Evolutionary conservation across 2,329 filamentous ascomycete genomes (phyloP).

Genomic region (Penicillium sp.): DNA sequence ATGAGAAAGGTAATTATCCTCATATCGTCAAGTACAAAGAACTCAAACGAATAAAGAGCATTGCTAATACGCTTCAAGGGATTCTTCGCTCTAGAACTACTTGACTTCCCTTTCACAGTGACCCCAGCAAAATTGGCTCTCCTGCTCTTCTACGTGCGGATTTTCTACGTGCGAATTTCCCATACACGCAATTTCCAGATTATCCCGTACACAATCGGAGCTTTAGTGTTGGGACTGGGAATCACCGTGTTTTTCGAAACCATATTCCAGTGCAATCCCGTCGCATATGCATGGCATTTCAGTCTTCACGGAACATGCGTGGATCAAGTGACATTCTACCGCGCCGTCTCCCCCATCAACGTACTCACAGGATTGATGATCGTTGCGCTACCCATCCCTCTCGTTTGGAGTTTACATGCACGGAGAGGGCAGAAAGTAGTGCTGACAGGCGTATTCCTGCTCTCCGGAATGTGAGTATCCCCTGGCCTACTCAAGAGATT

Average conservation of each 20-base stretch:
- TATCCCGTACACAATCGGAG: constrained; percentile 18
- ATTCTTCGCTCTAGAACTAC: neutral
- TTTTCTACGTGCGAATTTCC: constrained; percentile 29
- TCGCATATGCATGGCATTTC: constrained; percentile 19
- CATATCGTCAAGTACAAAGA: neutral
- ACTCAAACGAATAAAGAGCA: no score
- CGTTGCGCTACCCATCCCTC: constrained; percentile 10
- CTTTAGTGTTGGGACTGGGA: constrained; percentile 18
- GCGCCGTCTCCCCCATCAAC: constrained; percentile 17
- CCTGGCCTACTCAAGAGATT: neutral
- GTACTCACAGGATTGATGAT: constrained; percentile 12
- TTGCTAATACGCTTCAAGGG: neutral
- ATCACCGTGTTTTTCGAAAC: constrained; percentile 20
- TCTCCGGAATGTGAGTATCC: constrained; percentile 24
- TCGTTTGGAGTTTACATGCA: constrained; percentile 15
- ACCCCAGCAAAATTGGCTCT: constrained; percentile 27
- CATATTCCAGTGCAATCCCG: constrained; percentile 26
- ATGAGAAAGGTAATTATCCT: constrained; percentile 17
- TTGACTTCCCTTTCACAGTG: constrained; percentile 25
- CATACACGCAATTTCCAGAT: constrained; percentile 15
- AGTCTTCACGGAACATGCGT: constrained; percentile 16
- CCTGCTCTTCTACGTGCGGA: constrained; percentile 26
- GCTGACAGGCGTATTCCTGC: constrained; percentile 21
- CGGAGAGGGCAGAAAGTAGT: constrained; percentile 17
- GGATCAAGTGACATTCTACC: constrained; percentile 20